Conservation (phyloP, 2,329 filamentous ascomycete species). For the Penicillium janthinellum region DNA sequence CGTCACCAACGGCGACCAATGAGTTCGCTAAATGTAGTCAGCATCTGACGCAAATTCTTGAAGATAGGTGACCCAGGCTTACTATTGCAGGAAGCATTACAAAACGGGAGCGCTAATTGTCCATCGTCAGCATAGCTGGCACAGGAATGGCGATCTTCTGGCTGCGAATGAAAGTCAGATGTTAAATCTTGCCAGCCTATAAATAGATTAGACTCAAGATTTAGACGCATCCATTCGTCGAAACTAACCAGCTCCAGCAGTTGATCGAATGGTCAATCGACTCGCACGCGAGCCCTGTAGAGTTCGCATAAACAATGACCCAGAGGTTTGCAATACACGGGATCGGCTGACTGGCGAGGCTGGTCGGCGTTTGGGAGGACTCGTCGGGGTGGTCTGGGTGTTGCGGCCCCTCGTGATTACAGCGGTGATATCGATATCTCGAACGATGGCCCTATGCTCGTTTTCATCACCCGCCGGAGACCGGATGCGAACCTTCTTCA, state of each 20-base stretch:
- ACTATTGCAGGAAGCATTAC: slow-evolving; percentile 67
- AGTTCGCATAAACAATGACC: slow-evolving; percentile 43
- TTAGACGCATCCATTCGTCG: not conserved
- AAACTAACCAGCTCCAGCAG: slow-evolving; percentile 41
- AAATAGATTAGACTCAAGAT: slow-evolving; percentile 22
- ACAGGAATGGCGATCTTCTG: slow-evolving; percentile 57
- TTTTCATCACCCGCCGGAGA: slow-evolving; percentile 35
- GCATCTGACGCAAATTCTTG: slow-evolving; percentile 13
- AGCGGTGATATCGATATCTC: slow-evolving; percentile 29
- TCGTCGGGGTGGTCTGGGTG: slow-evolving; percentile 15
- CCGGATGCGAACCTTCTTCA: slow-evolving; percentile 45
- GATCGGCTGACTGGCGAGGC: slow-evolving; percentile 41
- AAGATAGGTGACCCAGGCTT: slow-evolving; percentile 32
- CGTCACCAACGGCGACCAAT: slow-evolving; percentile 69
- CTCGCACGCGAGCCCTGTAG: slow-evolving; percentile 34
- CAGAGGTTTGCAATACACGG: slow-evolving; percentile 39
- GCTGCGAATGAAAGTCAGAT: slow-evolving; percentile 60
- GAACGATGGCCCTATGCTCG: slow-evolving; percentile 30
- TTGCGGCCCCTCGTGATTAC: slow-evolving; percentile 14
- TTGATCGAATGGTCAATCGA: slow-evolving; percentile 38
- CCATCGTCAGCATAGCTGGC: slow-evolving; percentile 40
- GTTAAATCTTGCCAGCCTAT: slow-evolving; percentile 62
- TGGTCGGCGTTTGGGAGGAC: slow-evolving; percentile 27
- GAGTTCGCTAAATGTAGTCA: slow-evolving; percentile 57
- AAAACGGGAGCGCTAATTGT: slow-evolving; percentile 62